Evolutionary conservation across 1,284 basidiomycete genomes (phyloP).

Genomic region (Cutaneotrichosporon sp.): DNA sequence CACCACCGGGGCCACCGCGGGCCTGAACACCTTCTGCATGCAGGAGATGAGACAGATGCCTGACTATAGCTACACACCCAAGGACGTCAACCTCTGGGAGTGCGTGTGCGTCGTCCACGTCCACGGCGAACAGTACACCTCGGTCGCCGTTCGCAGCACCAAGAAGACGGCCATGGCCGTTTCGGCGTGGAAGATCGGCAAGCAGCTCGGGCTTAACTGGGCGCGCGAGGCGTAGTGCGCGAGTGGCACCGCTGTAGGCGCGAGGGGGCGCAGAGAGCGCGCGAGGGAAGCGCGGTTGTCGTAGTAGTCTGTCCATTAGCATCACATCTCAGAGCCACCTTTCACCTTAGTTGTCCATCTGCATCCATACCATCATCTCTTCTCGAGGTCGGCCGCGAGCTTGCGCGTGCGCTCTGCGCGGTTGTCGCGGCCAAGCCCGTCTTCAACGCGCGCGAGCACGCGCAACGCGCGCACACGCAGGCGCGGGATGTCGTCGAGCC

Average conservation of each 20-base stretch:
- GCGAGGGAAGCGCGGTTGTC: not conserved
- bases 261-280: not conserved
- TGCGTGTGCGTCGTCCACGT: not conserved
- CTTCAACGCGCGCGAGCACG: constrained; percentile 31
- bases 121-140: constrained; percentile 16
- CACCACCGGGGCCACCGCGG: constrained; percentile 8
- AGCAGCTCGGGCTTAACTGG: constrained; percentile 20
- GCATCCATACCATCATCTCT: not conserved
- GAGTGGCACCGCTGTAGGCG: not conserved
- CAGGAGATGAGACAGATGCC: constrained; percentile 12
- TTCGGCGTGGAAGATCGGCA: constrained; percentile 39
- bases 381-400: constrained; percentile 10
- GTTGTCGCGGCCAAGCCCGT: constrained; percentile 29
- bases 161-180: constrained; percentile 37
- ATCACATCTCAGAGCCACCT: not conserved
- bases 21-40: constrained; percentile 13
- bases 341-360: not conserved
- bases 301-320: not conserved
- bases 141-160: constrained; percentile 31
- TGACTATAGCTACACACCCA: constrained; percentile 2
- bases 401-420: constrained; percentile 28
- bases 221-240: not conserved
- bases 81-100: constrained; percentile 9
- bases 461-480: constrained; percentile 28
- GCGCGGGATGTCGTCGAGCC: constrained; percentile 12